phyloP scores from a whole-genome alignment of 352 stramenopile species.

The Peronosclerospora sorghi region DNA sequence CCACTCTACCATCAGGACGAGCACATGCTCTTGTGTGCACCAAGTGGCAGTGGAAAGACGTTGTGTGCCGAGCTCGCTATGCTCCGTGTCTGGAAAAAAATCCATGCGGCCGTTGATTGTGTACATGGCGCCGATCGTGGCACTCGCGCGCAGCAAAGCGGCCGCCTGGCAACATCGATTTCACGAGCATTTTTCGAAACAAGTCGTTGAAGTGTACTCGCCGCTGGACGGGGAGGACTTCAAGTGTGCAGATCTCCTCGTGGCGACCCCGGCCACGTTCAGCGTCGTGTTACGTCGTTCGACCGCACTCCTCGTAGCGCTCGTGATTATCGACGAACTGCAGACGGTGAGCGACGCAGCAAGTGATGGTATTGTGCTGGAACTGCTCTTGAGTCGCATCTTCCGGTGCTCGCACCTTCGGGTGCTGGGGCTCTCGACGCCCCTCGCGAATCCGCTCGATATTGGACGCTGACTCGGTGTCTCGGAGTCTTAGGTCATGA shows the following conservation, averaged over 20 bases:
- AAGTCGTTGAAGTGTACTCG: conserved; percentile 94
- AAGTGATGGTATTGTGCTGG: conserved; percentile 78
- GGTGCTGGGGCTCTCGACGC: conserved; percentile 93
- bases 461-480: conserved; percentile 96
- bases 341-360: conserved; percentile 94
- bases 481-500: too few relatives aligned
- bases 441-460: conserved; percentile 93
- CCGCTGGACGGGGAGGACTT: too few relatives aligned
- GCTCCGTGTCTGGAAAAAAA: conserved; percentile 88
- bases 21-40: conserved; percentile 94
- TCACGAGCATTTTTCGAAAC: conserved; percentile 66
- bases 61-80: conserved; percentile 96
- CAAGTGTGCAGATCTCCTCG: conserved; percentile 90
- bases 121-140: conserved; percentile 97
- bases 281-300: too few relatives aligned
- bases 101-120: conserved; percentile 68
- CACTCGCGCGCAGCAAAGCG: conserved; percentile 92
- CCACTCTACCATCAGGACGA: conserved; percentile 93
- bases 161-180: conserved; percentile 94
- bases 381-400: conserved; percentile 86
- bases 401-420: conserved; percentile 81
- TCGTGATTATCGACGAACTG: conserved; percentile 97
- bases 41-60: conserved; percentile 95
- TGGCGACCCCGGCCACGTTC: conserved; percentile 97
- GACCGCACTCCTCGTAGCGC: conserved; percentile 44